Evolutionary conservation across 257 asterid species (phyloP), one percentile per base, ranked within the genome.

Genomic region (Linaria vulgaris): DNA sequence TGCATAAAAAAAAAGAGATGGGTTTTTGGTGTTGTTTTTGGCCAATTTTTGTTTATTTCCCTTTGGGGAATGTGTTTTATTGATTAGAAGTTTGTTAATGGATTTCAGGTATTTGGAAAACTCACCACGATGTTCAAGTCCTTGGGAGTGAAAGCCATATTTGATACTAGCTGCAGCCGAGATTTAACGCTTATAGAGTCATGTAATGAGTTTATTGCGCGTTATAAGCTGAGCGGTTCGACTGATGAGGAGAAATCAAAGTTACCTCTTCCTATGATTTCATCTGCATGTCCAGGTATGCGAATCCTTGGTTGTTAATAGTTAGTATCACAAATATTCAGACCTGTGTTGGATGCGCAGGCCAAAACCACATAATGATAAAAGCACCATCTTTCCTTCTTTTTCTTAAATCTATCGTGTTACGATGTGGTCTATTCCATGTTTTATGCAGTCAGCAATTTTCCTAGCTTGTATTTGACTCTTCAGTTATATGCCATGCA

Each of bases 281-380:
- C 99, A 58, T 94, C 99, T 19, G 86, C 99, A 60, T 94, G 99
- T 66, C 99, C 99, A 64, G 99, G 99, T 94, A 73, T 60, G 70
- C 25, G 16, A 31, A 34, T 45, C 25, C 19, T 34, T 15, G 19
- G 24, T 41, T 46, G 15, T 45, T 47, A 24, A 21, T 45, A 46
- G 17, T 41, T 64, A 27, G 24, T 53, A 38, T n/a, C 55, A 46
- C 15, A 0, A 19, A 30, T 45, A 55, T 5, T 17, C 56, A 50
- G 27, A 9, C 62, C 45, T 44, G 4, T 44, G 51, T 3, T 45
- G 24, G 62, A 56, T 64, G 52, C n/a, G 52, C n/a, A 15, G 50
- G 21, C 14, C 20, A 23, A 22, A n/a, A 0, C 45, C 61, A 9
- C 37, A 14, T 46, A 49, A 58, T 38, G 27, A 20, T 3, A 58